Evolutionary conservation across 768 basidiomycete species (phyloP).

Genomic region (Podaxis sp.): DNA sequence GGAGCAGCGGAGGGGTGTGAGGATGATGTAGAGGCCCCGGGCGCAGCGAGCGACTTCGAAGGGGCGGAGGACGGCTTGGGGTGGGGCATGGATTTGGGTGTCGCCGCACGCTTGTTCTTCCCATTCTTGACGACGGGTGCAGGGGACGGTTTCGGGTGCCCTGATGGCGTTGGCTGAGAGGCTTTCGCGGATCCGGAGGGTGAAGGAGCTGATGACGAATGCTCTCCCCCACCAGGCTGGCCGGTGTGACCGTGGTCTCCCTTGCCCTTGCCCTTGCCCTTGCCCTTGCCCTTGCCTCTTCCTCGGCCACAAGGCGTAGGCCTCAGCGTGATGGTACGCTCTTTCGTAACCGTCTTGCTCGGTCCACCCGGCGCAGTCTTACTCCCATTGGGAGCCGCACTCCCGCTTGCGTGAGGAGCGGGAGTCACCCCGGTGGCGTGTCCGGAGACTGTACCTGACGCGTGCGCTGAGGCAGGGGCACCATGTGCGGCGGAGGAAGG

Average conservation of each 20-base stretch:
- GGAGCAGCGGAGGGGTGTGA: neutral
- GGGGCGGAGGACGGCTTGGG: neutral
- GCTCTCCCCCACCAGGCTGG: neutral
- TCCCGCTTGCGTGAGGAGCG: neutral
- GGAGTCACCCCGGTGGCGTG: neutral
- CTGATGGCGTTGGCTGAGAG: too few species aligned
- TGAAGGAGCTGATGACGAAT: too few species aligned
- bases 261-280: neutral
- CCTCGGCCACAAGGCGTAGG: neutral
- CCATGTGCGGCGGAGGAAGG: neutral
- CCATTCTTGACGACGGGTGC: neutral
- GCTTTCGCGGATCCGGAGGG: too few species aligned
- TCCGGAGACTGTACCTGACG: neutral
- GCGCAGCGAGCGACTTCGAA: neutral
- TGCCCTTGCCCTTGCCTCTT: neutral
- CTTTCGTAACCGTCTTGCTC: neutral
- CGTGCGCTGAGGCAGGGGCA: neutral
- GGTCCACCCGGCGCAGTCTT: neutral
- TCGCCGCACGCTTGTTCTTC: neutral
- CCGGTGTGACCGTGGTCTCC: neutral
- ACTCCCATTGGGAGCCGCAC: too few species aligned
- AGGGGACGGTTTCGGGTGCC: too few species aligned
- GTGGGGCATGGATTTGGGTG: neutral
- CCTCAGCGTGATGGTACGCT: neutral
- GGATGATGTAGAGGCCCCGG: neutral